Percentiles rank a stretch among this genome's conserved stretches.
These are phyloP conservation scores for Septoria linicola DNA, from an alignment of 2,329 filamentous ascomycete species.

Conservation along the genomic window DNA sequence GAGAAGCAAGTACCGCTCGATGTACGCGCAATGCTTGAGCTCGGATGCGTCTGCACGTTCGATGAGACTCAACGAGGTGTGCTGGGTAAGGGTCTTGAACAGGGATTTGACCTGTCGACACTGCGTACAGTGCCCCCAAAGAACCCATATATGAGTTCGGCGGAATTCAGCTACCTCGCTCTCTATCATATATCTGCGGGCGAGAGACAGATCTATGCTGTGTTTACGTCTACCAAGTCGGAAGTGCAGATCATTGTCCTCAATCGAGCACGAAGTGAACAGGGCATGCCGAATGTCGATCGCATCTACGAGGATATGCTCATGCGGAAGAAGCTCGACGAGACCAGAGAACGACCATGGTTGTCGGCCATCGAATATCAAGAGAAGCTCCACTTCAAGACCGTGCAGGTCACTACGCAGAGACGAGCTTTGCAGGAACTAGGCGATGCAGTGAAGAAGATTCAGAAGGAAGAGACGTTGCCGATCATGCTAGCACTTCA, in stretches of 20 bases:
- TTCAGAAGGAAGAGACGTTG: conserved; percentile 77
- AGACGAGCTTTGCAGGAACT: conserved; percentile 87
- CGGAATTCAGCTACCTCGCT: conserved; percentile 73
- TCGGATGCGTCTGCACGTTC: conserved; percentile 90
- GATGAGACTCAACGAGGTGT: conserved; percentile 88
- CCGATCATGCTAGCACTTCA: conserved; percentile 86
- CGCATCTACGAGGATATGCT: conserved; percentile 82
- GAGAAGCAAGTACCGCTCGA: conserved; percentile 89
- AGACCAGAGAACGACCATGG: conserved; percentile 68
- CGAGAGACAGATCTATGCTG: conserved; percentile 86
- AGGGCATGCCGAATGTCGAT: conserved; percentile 85
- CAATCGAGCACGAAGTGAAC: conserved; percentile 74
- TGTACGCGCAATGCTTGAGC: conserved; percentile 79
- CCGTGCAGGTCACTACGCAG: conserved; percentile 81
- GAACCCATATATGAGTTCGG: conserved; percentile 71
- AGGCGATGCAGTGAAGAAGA: conserved; percentile 82
- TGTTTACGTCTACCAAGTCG: conserved; percentile 80
- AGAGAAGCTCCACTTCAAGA: conserved; percentile 79
- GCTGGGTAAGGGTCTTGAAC: conserved; percentile 85
- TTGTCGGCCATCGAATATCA: conserved; percentile 85
- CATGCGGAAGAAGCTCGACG: conserved; percentile 62
- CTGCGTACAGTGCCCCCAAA: conserved; percentile 68
- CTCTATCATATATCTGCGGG: conserved; percentile 89
- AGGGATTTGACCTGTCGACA: conserved; percentile 83
- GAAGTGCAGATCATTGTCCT: conserved; percentile 87